Conservation (phyloP, 83 land plant genomes). For the Thuja plicata region DNA sequence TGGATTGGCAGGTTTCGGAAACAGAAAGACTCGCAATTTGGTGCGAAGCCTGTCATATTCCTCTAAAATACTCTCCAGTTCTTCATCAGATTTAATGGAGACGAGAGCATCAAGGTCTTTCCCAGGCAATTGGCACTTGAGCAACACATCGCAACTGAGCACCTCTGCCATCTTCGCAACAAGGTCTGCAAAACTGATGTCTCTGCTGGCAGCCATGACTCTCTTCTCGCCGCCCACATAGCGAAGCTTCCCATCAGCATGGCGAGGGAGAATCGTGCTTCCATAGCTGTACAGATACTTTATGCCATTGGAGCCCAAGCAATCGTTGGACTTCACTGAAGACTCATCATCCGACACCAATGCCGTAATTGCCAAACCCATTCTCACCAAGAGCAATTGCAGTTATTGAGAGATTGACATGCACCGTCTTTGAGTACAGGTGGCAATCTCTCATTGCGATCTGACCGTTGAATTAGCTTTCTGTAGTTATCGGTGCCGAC, state of each 20-base stretch:
- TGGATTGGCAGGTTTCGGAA: too few relatives aligned
- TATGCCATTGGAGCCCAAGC: background rate
- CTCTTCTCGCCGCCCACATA: conserved; percentile 26
- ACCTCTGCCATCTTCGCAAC: background rate
- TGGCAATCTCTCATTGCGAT: too few relatives aligned
- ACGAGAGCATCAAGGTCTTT: conserved; percentile 16
- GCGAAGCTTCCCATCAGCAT: conserved; percentile 21
- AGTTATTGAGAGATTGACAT: too few relatives aligned
- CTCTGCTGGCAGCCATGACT: conserved; percentile 22
- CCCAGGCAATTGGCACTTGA: conserved; percentile 17
- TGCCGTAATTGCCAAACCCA: background rate
- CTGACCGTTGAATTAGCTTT: too few relatives aligned
- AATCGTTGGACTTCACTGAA: background rate
- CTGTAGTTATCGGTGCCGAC: too few relatives aligned
- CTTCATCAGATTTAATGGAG: too few relatives aligned
- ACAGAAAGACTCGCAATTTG: too few relatives aligned
- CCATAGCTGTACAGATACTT: conserved; percentile 35
- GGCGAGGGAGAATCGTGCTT: conserved; percentile 25
- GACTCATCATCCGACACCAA: background rate
- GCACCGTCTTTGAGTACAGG: too few relatives aligned
- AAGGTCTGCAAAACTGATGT: conserved; percentile 12
- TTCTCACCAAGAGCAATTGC: background rate
- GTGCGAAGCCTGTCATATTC: conserved; percentile 3
- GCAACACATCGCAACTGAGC: background rate
- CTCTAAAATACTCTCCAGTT: background rate